Percentiles rank a stretch among this genome's conserved stretches.
These are phyloP conservation scores for Boletellus sp. DNA, from an alignment of 768 basidiomycete genomes.

Conservation along the genomic window DNA sequence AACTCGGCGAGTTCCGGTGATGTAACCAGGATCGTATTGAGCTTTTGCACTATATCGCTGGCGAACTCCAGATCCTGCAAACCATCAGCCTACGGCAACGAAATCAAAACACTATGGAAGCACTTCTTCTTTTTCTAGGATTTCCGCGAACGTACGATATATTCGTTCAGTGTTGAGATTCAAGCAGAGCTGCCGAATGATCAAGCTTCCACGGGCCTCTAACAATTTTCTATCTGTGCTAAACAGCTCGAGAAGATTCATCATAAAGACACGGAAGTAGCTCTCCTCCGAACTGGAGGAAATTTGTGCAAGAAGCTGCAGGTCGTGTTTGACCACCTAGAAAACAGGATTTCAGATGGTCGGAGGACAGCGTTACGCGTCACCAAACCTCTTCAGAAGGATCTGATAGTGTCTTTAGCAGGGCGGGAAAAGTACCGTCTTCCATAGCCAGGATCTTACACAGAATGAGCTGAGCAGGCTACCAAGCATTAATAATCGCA, in stretches of 20 bases:
- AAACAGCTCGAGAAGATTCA: constrained; percentile 90
- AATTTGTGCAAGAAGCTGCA: constrained; percentile 95
- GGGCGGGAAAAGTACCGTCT: constrained; percentile 92
- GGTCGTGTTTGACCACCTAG: constrained; percentile 92
- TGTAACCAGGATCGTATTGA: constrained; percentile 95
- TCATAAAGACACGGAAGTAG: constrained; percentile 95
- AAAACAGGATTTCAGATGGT: constrained; percentile 1
- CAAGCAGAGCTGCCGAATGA: constrained; percentile 91
- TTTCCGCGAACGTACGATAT: constrained; percentile 94
- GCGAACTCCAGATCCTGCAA: constrained; percentile 93
- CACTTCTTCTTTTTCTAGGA: constrained; percentile 97
- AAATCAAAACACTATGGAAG: constrained; percentile 13
- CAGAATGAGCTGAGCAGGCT: background rate
- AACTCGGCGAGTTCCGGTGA: constrained; percentile 96
- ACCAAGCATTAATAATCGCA: background rate
- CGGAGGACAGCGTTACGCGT: background rate
- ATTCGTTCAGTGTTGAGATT: constrained; percentile 95
- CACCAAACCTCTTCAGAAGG: constrained; percentile 82
- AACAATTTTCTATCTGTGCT: constrained; percentile 89
- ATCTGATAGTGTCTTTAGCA: constrained; percentile 94
- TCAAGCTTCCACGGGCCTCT: constrained; percentile 90
- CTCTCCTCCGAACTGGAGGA: constrained; percentile 93
- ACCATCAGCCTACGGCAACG: background rate
- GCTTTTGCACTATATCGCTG: constrained; percentile 94
- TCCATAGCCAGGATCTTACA: constrained; percentile 88